Base-by-base conservation (phyloP, 1,284 basidiomycete genomes). In the Paramarasmius palmivorus region DNA sequence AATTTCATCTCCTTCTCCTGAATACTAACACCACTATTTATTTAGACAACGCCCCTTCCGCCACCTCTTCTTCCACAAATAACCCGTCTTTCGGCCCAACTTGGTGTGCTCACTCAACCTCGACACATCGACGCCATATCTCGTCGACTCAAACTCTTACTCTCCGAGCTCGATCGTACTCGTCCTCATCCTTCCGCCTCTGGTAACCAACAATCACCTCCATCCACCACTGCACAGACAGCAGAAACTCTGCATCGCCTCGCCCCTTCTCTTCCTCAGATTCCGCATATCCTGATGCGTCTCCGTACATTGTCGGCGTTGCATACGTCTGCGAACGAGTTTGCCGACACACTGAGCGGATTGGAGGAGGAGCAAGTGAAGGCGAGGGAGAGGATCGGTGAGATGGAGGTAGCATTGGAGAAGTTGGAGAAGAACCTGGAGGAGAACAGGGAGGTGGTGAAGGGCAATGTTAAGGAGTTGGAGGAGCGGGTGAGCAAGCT, bases 91-190 rank as follows among this genome's bases (percentile, higher is more conserved):
- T 93, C 93, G 65, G 85, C 87, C 25, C 92, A 95, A 69, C 76
- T 98, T 26, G 85, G 87, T 2, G 78, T 98, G 14, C 83, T 99
- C 49, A 93, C 95, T 0, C 95, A 98, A 74, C 96, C 97, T 0
- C 86, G 95, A 5, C 95, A 99, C 67, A 88, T 99, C 36, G 96
- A 99, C 69, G 90, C 93, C n/a, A 92, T 98, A 59, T 94, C 94
- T 1, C 84, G 95, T 15, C 87, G 96, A 7, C 84, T 98, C 60
- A 99, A 98, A 65, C 77, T 98, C 8, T 83, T 98, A 15, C 81
- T 96, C 7, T 90, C 93, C 0, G 96, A 99, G 68, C 82, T 99
- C 52, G 96, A 98, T 56, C 86, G 95, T 17, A 79, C 80, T 44
- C 73, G 76, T 49, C 73, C 77, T 58, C 68, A 78, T 54, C 66